Base-by-base conservation (phyloP, 2,329 filamentous ascomycete species). In the Nakataea oryzae region DNA sequence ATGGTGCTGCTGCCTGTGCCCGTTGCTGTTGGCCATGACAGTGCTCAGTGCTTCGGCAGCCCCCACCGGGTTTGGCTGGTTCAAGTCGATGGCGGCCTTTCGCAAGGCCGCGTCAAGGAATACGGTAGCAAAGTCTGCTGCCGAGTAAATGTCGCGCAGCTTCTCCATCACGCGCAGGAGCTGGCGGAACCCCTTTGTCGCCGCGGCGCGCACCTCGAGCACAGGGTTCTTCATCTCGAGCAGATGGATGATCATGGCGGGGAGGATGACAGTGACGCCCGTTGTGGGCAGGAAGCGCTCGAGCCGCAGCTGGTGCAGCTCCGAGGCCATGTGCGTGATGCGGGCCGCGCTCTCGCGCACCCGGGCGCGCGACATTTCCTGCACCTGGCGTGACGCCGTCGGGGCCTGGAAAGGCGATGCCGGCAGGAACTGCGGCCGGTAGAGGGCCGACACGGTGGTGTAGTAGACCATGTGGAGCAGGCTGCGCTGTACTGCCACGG, bases 91-190 rank as follows among this genome's bases (percentile, higher is more conserved):
- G 62, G 90, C 86, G 11, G 91, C 91, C 76, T 96, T 96, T 65
- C 90, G 87, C 65, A 96, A 89, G 0, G 92, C 91, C 1, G 92
- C 91, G 71, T 96, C 91, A n/a, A 97, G 81, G 77, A 97, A 97
- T 2, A 90, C 90, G 0, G 90, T 93, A n/a, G 91, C 92, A 69
- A 95, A 96, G 73, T 97, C 93, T n/a, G 93, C 93, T 0, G 93
- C 92, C 0, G 92, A 87, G 70, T 97, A 97, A 32, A 92, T 90
- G 70, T 96, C 91, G 50, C 92, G 86, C 24, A 97, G 81, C 65
- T 88, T 88, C 72, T 92, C 87, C 80, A 97, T 89, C 63, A 96
- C 91, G 58, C 87, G 84, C 91, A 97, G 96, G 76, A 93, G 97
- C 72, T 92, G 88, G 68, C 88, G 89, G 77, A 96, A 96, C 26